Evolutionary conservation across 2,329 filamentous ascomycete genomes (phyloP).

Genomic region (Lachnellula arida): DNA sequence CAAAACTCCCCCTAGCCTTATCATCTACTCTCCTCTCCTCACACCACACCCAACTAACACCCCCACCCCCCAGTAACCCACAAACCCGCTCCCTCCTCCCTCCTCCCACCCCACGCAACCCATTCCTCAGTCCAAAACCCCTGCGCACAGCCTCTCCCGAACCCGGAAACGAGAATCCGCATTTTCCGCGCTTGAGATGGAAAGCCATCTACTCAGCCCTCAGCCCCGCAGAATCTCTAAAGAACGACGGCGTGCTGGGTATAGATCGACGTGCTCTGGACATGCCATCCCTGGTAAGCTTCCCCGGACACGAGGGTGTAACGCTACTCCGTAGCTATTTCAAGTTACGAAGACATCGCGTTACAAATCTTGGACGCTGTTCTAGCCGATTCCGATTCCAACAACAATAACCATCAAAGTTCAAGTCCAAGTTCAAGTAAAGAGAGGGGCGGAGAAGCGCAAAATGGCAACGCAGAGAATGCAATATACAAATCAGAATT

Average conservation of each 20-base stretch:
- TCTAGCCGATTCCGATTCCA: too few species aligned
- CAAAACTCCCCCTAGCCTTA: too few species aligned
- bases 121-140: constrained; percentile 10
- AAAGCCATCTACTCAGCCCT: constrained; percentile 12
- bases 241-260: constrained; percentile 12
- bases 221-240: constrained; percentile 13
- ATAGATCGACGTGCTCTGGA: constrained; percentile 9
- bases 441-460: too few species aligned
- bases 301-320: too few species aligned
- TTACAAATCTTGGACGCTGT: too few species aligned
- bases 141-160: neutral
- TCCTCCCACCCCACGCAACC: constrained; percentile 11
- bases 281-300: neutral
- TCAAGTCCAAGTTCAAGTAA: too few species aligned
- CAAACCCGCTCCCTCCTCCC: neutral
- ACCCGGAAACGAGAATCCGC: too few species aligned
- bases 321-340: too few species aligned
- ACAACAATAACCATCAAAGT: too few species aligned
- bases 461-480: neutral
- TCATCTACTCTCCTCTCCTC: too few species aligned
- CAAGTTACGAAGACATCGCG: too few species aligned
- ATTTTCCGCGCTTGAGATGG: constrained; percentile 5
- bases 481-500: constrained; percentile 6
- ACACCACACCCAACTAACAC: too few species aligned
- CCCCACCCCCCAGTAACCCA: neutral